phyloP scores from a whole-genome alignment of 495 filamentous ascomycete species.

The Talaromyces wortmannii region DNA sequence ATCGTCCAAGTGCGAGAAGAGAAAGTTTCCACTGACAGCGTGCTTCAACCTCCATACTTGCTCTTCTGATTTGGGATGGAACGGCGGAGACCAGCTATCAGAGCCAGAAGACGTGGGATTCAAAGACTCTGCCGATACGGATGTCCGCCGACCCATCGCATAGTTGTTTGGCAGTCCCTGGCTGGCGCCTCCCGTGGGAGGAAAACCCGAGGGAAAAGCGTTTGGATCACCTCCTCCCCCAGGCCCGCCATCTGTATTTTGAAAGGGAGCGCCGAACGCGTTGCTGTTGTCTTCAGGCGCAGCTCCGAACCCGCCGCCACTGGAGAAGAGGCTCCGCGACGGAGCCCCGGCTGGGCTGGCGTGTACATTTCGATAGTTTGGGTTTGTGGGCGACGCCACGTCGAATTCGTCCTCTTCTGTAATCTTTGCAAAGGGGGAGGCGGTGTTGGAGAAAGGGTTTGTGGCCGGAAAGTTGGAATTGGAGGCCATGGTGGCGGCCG shows the following conservation, averaged over 20 bases:
- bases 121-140: slow-evolving; percentile 92
- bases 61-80: slow-evolving; percentile 72
- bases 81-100: slow-evolving; percentile 86
- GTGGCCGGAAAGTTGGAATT: slow-evolving; percentile 47
- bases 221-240: slow-evolving; percentile 15
- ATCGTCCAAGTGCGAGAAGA: slow-evolving; percentile 92
- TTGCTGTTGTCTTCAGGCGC: slow-evolving; percentile 12
- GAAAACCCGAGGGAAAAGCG: slow-evolving; percentile 21
- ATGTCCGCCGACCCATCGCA: slow-evolving; percentile 86
- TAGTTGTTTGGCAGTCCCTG: slow-evolving; percentile 88
- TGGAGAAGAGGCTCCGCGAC: slow-evolving; percentile 16
- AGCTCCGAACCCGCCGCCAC: slow-evolving; percentile 20
- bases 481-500: slow-evolving; percentile 6
- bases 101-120: slow-evolving; percentile 76
- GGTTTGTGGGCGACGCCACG: slow-evolving; percentile 56
- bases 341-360: slow-evolving; percentile 10
- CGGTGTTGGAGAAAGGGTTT: slow-evolving; percentile 42
- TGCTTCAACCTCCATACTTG: slow-evolving; percentile 72
- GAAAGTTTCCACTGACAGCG: slow-evolving; percentile 83
- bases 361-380: slow-evolving; percentile 41
- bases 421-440: slow-evolving; percentile 40
- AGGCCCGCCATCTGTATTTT: slow-evolving; percentile 13
- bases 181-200: slow-evolving; percentile 25
- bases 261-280: slow-evolving; percentile 25
- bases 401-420: slow-evolving; percentile 57